A percentile compares a stretch with the other conserved stretches of the same genome.
Evolutionary conservation across 495 filamentous ascomycete genomes (phyloP).

Genomic region (Eremomyces bilateralis): DNA sequence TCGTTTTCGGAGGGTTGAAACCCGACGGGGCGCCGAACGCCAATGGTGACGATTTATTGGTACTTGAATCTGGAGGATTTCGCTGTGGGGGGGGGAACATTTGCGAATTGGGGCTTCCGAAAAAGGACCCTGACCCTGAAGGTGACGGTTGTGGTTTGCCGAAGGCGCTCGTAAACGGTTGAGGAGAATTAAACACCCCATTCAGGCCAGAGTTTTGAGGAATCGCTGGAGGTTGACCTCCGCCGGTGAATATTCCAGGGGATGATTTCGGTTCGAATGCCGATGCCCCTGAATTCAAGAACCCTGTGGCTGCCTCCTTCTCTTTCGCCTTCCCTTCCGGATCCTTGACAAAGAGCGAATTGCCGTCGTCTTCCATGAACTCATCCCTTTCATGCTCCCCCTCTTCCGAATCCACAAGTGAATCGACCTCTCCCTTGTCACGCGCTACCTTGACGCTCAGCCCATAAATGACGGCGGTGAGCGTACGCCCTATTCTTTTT

Average conservation of each 20-base stretch:
- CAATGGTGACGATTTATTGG: too few relatives aligned
- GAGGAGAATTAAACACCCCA: too few relatives aligned
- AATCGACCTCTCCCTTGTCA: slow-evolving; percentile 4
- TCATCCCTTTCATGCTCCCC: background rate
- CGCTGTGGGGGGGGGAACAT: background rate
- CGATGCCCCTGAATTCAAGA: too few relatives aligned
- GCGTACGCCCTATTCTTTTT: slow-evolving; percentile 6
- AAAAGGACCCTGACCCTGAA: too few relatives aligned
- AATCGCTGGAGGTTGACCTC: background rate
- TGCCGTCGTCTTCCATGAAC: slow-evolving; percentile 1
- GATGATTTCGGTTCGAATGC: background rate
- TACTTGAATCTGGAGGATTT: background rate
- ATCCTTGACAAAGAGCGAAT: slow-evolving; percentile 9
- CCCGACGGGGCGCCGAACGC: too few relatives aligned
- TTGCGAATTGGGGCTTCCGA: background rate
- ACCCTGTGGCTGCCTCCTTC: too few relatives aligned
- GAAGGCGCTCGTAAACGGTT: too few relatives aligned
- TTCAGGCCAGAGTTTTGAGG: too few relatives aligned
- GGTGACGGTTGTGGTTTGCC: too few relatives aligned
- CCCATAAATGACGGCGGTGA: slow-evolving; percentile 7
- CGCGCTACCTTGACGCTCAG: slow-evolving; percentile 6
- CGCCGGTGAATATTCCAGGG: background rate
- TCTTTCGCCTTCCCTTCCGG: too few relatives aligned
- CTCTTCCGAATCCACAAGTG: slow-evolving; percentile 4
- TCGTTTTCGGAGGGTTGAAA: too few relatives aligned